A percentile compares a stretch with the other conserved stretches of the same genome.
phyloP scores from a whole-genome alignment of 208 protist genomes.

The Wallacemonas rigidus region DNA sequence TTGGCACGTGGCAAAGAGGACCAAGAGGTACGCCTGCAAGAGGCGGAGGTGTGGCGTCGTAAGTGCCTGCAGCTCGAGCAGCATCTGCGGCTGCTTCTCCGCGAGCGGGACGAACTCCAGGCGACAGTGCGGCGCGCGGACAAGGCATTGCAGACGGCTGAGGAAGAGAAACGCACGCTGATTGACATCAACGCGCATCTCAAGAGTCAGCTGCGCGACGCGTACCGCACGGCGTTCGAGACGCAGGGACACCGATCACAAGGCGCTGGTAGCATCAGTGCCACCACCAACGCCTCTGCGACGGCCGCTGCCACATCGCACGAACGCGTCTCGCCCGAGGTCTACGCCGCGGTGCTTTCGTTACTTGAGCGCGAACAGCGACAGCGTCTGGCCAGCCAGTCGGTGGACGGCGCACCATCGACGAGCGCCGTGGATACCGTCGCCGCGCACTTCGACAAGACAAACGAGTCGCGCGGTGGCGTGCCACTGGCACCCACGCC shows the following conservation, averaged over 20 bases:
- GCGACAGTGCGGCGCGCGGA: constrained; percentile 49
- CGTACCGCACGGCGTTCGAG: constrained; percentile 56
- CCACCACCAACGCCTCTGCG: not conserved
- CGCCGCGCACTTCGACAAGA: constrained; percentile 7
- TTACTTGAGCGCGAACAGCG: constrained; percentile 17
- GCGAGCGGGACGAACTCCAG: constrained; percentile 65
- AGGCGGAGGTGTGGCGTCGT: constrained; percentile 78
- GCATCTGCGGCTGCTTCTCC: constrained; percentile 56
- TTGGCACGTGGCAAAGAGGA: not conserved
- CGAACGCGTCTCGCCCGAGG: constrained; percentile 22
- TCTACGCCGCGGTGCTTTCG: constrained; percentile 28
- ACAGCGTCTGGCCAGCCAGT: constrained; percentile 10
- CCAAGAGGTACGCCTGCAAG: constrained; percentile 31
- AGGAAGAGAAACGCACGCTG: constrained; percentile 76
- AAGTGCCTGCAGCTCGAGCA: constrained; percentile 80
- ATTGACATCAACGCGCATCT: constrained; percentile 84
- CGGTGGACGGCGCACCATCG: not conserved
- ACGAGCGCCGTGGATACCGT: constrained; percentile 14
- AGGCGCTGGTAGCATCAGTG: not conserved
- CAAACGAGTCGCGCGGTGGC: not conserved
- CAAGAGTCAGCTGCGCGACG: constrained; percentile 84
- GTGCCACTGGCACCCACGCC: too few species aligned
- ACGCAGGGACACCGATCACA: not conserved
- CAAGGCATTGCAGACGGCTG: constrained; percentile 48
- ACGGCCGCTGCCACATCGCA: not conserved